phyloP scores from a whole-genome alignment of 495 filamentous ascomycete species.

The Penicillium verhagenii region DNA sequence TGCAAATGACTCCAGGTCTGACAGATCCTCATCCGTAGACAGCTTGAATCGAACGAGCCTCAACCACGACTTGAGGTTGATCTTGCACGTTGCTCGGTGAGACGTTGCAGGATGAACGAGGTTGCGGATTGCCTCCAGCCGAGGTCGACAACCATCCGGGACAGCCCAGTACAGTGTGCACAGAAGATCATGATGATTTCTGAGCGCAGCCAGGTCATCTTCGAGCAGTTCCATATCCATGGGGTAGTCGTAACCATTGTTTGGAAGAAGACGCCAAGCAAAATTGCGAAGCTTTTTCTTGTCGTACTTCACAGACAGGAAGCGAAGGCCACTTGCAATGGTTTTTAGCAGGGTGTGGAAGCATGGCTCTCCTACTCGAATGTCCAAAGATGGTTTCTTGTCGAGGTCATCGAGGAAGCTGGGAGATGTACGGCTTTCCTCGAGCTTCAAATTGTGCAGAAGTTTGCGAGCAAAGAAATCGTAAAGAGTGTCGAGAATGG shows the following conservation, averaged over 20 bases:
- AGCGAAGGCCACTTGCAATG: conserved; percentile 65
- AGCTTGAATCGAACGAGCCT: conserved; percentile 76
- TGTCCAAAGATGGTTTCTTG: conserved; percentile 55
- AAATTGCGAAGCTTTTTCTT: conserved; percentile 75
- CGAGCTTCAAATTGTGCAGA: conserved; percentile 71
- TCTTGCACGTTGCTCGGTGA: conserved; percentile 80
- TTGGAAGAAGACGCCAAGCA: conserved; percentile 78
- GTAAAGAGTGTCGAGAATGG: conserved; percentile 76
- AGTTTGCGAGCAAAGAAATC: conserved; percentile 84
- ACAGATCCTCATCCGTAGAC: conserved; percentile 52
- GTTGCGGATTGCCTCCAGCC: conserved; percentile 66
- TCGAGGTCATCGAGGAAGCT: conserved; percentile 74
- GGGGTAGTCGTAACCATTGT: conserved; percentile 81
- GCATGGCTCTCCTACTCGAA: conserved; percentile 70
- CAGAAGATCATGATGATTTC: conserved; percentile 93
- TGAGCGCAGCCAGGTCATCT: conserved; percentile 77
- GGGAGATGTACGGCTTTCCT: conserved; percentile 74
- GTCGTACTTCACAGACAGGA: conserved; percentile 55
- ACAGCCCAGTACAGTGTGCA: conserved; percentile 86
- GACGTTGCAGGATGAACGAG: conserved; percentile 77
- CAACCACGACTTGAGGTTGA: conserved; percentile 79
- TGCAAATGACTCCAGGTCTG: conserved; percentile 56
- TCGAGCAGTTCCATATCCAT: conserved; percentile 75
- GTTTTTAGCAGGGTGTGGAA: conserved; percentile 94
- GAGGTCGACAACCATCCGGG: conserved; percentile 67